These are phyloP conservation scores for Mrakia frigida DNA, from an alignment of 768 basidiomycete genomes.

Conservation along the genomic window DNA sequence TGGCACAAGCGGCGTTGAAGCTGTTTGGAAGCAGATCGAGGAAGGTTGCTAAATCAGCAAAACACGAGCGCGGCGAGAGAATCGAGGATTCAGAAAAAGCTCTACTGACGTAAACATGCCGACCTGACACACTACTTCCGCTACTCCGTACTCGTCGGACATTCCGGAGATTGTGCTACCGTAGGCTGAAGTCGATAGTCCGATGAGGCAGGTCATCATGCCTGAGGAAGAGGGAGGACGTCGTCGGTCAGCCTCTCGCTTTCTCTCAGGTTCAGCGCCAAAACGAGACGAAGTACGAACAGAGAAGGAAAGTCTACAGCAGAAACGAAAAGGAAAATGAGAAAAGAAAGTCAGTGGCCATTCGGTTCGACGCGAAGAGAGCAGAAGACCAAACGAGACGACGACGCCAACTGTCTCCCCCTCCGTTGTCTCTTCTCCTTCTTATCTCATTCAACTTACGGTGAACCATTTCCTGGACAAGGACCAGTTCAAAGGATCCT, in stretches of 20 bases:
- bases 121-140: conserved; percentile 35
- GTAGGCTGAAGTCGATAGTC: conserved; percentile 35
- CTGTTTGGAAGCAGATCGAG: neutral
- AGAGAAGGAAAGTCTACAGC: neutral
- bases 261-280: no score
- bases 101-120: conserved; percentile 35
- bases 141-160: conserved; percentile 35
- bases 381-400: neutral
- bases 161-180: conserved; percentile 31
- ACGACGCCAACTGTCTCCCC: no score
- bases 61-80: no score
- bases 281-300: no score
- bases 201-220: conserved; percentile 35
- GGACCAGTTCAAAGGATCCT: conserved; percentile 28
- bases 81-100: neutral
- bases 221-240: no score
- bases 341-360: no score
- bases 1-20: conserved; percentile 27
- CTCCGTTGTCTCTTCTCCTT: neutral
- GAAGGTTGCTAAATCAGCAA: no score
- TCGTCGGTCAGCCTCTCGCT: no score
- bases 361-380: no score
- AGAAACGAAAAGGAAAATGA: no score
- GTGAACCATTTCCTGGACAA: conserved; percentile 19
- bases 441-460: neutral